Evolutionary conservation across 345 rosid species (phyloP), one percentile per base, ranked within the genome.

Genomic region (Kernera saxatilis): DNA sequence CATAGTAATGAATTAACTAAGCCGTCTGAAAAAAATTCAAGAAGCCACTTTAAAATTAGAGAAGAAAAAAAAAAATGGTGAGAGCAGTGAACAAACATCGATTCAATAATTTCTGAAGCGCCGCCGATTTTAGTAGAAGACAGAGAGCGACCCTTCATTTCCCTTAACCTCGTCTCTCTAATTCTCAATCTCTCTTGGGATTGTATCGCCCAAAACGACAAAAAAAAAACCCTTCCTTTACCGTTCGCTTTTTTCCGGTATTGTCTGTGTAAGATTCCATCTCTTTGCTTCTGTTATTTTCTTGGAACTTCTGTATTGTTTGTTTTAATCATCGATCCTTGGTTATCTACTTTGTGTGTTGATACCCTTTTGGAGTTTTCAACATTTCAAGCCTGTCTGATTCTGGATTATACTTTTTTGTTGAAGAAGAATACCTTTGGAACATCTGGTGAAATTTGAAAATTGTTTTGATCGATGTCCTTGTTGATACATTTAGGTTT

Each of bases 241-340:
- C 12, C 70, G 21, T 30, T 17, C 33, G 13, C 33, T 41, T 23
- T 33, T 33, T 23, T 29, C 45, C 44, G 37, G 9, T 33, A n/a
- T 7, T 9, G 14, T 54, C 36, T 12, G 8, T 69, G 74, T 70
- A 57, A 69, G 66, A 23, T 69, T 69, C 27, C 23, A 1, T 69
- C 46, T 56, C 37, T 5, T 52, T 13, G 19, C 43, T 21, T 41
- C 15, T 30, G 21, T 29, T 5, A 13, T 12, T 10, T 19, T 8
- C 25, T 30, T 5, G 21, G 12, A 54, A 32, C 59, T 17, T 19
- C 5, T 4, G 56, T 29, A 21, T 63, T 32, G 15, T 48, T 44
- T 64, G 1, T 49, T 32, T 9, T n/a, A 49, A 52, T 13, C 5
- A 51, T 19, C 26, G 44, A 71, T 50, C 58, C 3, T 54, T 41